A percentile compares a stretch with the other conserved stretches of the same genome.
phyloP scores from a whole-genome alignment of 768 basidiomycete genomes.

The Vararia minispora region DNA sequence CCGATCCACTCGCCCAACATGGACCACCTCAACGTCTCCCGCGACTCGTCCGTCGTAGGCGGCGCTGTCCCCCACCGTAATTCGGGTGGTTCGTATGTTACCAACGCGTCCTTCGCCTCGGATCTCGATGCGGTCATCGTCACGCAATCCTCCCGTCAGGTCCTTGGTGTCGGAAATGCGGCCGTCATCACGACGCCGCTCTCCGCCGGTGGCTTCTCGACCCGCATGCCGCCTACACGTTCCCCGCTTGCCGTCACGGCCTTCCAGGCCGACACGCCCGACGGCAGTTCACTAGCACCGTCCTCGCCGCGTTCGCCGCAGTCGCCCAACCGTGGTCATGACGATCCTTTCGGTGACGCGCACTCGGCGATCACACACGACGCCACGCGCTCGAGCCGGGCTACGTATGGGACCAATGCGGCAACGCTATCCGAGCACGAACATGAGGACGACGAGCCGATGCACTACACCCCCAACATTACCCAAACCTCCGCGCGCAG shows the following conservation, averaged over 20 bases:
- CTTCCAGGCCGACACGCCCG: conserved; percentile 55
- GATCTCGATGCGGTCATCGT: conserved; percentile 76
- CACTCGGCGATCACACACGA: conserved; percentile 25
- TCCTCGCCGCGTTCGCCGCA: conserved; percentile 15
- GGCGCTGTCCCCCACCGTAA: conserved; percentile 24
- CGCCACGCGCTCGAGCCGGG: conserved; percentile 10
- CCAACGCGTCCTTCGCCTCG: conserved; percentile 63
- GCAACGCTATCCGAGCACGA: conserved; percentile 18
- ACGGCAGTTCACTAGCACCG: conserved; percentile 32
- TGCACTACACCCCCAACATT: background rate
- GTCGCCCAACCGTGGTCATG: too few relatives aligned
- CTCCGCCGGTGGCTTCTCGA: conserved; percentile 30
- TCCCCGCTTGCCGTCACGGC: conserved; percentile 64
- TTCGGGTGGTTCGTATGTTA: conserved; percentile 55
- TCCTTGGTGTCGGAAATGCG: conserved; percentile 67
- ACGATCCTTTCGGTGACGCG: conserved; percentile 58
- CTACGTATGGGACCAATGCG: conserved; percentile 6
- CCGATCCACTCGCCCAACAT: too few relatives aligned
- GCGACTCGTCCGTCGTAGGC: conserved; percentile 22
- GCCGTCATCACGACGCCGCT: conserved; percentile 50
- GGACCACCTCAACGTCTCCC: conserved; percentile 51
- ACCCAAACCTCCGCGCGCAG: conserved; percentile 16
- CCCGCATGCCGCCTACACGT: conserved; percentile 31
- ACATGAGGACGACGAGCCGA: conserved; percentile 18
- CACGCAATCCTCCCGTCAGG: conserved; percentile 61